Conservation (phyloP, 2,329 filamentous ascomycete species). For the Fusarium fujikuroi region DNA sequence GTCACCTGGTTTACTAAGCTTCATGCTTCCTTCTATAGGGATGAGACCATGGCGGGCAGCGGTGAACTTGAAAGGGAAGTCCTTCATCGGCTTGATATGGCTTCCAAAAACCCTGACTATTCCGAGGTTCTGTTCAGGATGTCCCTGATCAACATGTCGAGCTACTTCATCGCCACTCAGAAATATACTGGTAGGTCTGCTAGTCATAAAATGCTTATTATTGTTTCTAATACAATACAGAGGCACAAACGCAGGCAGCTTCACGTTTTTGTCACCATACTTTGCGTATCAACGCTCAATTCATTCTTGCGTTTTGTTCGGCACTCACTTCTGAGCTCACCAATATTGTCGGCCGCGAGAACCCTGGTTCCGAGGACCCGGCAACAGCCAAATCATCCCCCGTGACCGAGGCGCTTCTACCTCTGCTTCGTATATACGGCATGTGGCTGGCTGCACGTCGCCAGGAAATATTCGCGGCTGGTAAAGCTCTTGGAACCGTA, state of each 20-base stretch:
- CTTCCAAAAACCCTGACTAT: slow-evolving; percentile 75
- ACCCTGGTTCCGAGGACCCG: slow-evolving; percentile 34
- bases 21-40: slow-evolving; percentile 85
- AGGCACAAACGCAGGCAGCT: slow-evolving; percentile 57
- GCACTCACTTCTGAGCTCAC: slow-evolving; percentile 77
- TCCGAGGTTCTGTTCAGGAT: slow-evolving; percentile 79
- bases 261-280: slow-evolving; percentile 71
- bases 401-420: slow-evolving; percentile 57
- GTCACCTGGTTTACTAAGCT: slow-evolving; percentile 86
- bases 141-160: slow-evolving; percentile 85
- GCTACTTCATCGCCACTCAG: slow-evolving; percentile 73
- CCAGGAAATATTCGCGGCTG: slow-evolving; percentile 58
- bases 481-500: slow-evolving; percentile 57
- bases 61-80: slow-evolving; percentile 88
- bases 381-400: slow-evolving; percentile 49
- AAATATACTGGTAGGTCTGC: slow-evolving; percentile 49
- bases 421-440: slow-evolving; percentile 63
- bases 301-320: slow-evolving; percentile 77
- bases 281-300: slow-evolving; percentile 81
- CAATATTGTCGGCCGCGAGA: slow-evolving; percentile 51
- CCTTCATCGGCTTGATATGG: slow-evolving; percentile 77
- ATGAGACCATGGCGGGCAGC: slow-evolving; percentile 77
- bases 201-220: background rate
- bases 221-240: slow-evolving; percentile 45
- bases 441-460: slow-evolving; percentile 63